phyloP scores from a whole-genome alignment of 108 stramenopile species.

The Schizochytrium sp. region DNA sequence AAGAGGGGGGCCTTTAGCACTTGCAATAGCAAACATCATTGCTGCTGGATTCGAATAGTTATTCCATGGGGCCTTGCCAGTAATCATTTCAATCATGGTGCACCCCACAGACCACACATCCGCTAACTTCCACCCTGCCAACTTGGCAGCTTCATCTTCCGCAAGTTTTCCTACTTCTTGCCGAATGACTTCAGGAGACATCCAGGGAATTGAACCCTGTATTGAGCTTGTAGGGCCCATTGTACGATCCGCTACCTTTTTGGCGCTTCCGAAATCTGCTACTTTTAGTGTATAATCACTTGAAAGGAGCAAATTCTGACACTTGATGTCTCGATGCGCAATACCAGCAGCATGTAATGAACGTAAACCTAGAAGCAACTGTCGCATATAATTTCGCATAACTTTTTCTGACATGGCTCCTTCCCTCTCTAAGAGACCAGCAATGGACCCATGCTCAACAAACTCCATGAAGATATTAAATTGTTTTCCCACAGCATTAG shows the following conservation, averaged over 20 bases:
- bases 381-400: constrained; percentile 33
- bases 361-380: background rate
- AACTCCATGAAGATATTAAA: constrained; percentile 60
- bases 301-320: background rate
- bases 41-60: constrained; percentile 68
- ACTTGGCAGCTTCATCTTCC: constrained; percentile 10
- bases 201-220: constrained; percentile 81
- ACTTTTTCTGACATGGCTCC: constrained; percentile 28
- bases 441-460: constrained; percentile 46
- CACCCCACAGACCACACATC: constrained; percentile 82
- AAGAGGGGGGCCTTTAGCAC: constrained; percentile 45
- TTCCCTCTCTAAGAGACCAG: background rate
- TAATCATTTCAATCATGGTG: constrained; percentile 81
- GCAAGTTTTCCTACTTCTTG: constrained; percentile 42
- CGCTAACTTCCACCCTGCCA: constrained; percentile 71
- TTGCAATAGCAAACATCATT: constrained; percentile 72
- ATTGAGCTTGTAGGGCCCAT: constrained; percentile 63
- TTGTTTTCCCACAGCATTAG: background rate
- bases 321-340: constrained; percentile 57
- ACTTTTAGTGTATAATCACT: constrained; percentile 10
- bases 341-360: constrained; percentile 53
- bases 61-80: constrained; percentile 75
- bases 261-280: constrained; percentile 47
- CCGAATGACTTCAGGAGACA: constrained; percentile 80
- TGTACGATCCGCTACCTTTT: constrained; percentile 55